Base-by-base conservation (phyloP, 176 grass and related monocot species). In the Otatea glauca region DNA sequence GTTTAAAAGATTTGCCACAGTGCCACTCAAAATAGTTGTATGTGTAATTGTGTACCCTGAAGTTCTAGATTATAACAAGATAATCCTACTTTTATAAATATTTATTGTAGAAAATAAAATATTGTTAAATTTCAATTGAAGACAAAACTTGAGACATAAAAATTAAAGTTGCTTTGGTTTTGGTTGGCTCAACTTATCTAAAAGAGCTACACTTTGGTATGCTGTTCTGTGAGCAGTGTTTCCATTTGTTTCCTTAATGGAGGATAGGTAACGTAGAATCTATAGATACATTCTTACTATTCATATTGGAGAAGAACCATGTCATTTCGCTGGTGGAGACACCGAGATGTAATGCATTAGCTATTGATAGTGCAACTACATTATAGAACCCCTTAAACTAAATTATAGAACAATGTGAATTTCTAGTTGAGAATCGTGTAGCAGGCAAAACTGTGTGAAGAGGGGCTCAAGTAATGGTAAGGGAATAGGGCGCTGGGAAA, bases 361-460 rank as follows among this genome's bases (percentile, higher is more conserved):
- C 41, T 81, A 45, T 69, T 59, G 14, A 76, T 34, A 61, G 27
- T 62, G 62, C 37, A 61, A 69, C 34, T 66, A 74, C 18, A 18
- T 43, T 65, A 24, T 60, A 12, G 17, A 80, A 65, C 11, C 64
- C 45, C n/a, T 80, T 62, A 63, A 70, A 38, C 6, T 70, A 43
- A 51, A 76, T 3, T 74, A 17, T 61, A 42, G 15, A 42, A 50
- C 42, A 48, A 43, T 81, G 23, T 15, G 54, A 62, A 85, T 45
- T 76, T 89, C 11, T 85, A 68, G 43, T 24, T 69, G 45, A 66
- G 54, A 69, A 68, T 66, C 17, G 49, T 14, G 42, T 51, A 49
- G 73, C 8, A 42, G 62, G 41, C 24, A 61, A 45, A 84, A 50
- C 39, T 89, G 37, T 72, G 9, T 18, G 59, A 64, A 45, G 8